Percentiles rank a stretch among this genome's conserved stretches.
These are phyloP conservation scores for Taphrina deformans DNA, from an alignment of 1,139 yeast genomes.

Conservation along the genomic window DNA sequence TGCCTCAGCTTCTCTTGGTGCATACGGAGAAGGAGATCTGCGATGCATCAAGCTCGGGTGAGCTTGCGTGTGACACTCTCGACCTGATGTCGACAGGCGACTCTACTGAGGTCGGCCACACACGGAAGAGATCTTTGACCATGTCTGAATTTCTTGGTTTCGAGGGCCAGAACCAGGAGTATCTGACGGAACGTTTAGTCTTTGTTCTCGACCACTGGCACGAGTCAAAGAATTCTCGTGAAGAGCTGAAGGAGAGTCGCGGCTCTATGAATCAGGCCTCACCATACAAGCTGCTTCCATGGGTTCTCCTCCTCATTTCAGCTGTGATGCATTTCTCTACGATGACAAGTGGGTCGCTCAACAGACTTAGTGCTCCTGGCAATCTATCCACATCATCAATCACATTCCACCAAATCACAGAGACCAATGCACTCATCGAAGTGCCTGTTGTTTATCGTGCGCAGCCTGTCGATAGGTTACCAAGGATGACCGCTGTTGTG, in stretches of 20 bases:
- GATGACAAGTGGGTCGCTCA: background rate
- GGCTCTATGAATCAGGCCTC: background rate
- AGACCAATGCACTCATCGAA: conserved; percentile 13
- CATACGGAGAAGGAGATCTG: background rate
- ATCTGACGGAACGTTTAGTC: background rate
- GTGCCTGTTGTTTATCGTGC: background rate
- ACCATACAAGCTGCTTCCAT: background rate
- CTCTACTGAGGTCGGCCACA: background rate
- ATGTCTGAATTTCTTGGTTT: background rate
- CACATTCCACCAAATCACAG: conserved; percentile 15
- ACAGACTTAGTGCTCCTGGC: background rate
- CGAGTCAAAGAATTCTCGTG: background rate
- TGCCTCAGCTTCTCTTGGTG: background rate
- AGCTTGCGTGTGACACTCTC: background rate
- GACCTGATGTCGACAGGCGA: background rate
- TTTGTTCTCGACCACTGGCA: background rate
- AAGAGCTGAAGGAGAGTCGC: background rate
- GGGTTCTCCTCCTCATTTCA: background rate
- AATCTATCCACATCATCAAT: background rate
- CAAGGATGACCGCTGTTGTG: conserved; percentile 1
- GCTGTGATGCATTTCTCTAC: background rate
- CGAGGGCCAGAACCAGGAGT: background rate
- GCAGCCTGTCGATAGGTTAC: background rate
- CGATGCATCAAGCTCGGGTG: background rate
- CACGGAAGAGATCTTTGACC: background rate